These are phyloP conservation scores for Aspergillus tanneri DNA, from an alignment of 2,329 filamentous ascomycete species.

Conservation along the genomic window DNA sequence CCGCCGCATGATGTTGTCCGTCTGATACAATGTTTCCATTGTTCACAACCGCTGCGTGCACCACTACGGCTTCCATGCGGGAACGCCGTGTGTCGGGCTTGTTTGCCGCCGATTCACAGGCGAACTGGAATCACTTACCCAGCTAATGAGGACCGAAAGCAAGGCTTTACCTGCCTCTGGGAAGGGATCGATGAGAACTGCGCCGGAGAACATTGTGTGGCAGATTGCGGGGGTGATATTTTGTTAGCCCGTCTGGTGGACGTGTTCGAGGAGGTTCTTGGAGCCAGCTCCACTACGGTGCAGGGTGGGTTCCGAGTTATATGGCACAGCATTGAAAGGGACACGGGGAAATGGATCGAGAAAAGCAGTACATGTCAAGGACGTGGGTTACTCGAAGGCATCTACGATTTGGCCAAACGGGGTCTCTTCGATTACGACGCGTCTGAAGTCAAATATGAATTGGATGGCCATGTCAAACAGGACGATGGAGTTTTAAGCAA, in stretches of 20 bases:
- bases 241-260: constrained; percentile 70
- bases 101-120: constrained; percentile 65
- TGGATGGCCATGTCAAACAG: constrained; percentile 22
- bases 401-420: constrained; percentile 64
- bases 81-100: constrained; percentile 70
- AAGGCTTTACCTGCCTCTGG: constrained; percentile 72
- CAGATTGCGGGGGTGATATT: constrained; percentile 76
- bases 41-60: constrained; percentile 64
- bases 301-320: constrained; percentile 28
- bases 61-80: constrained; percentile 81
- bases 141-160: constrained; percentile 61
- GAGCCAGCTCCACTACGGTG: constrained; percentile 1
- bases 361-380: constrained; percentile 11
- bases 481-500: constrained; percentile 56
- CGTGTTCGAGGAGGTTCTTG: constrained; percentile 48
- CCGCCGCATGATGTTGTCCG: constrained; percentile 67
- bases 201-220: constrained; percentile 67
- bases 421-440: constrained; percentile 58
- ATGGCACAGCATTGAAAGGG: constrained; percentile 5
- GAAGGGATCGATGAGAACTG: constrained; percentile 49
- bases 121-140: constrained; percentile 77
- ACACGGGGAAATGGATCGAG: constrained; percentile 36
- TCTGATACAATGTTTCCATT: constrained; percentile 74
- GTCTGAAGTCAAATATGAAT: constrained; percentile 55
- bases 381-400: constrained; percentile 54